A percentile compares a stretch with the other conserved stretches of the same genome.
Evolutionary conservation across 495 filamentous ascomycete species (phyloP).

Genomic region (Diplogelasinospora grovesii): DNA sequence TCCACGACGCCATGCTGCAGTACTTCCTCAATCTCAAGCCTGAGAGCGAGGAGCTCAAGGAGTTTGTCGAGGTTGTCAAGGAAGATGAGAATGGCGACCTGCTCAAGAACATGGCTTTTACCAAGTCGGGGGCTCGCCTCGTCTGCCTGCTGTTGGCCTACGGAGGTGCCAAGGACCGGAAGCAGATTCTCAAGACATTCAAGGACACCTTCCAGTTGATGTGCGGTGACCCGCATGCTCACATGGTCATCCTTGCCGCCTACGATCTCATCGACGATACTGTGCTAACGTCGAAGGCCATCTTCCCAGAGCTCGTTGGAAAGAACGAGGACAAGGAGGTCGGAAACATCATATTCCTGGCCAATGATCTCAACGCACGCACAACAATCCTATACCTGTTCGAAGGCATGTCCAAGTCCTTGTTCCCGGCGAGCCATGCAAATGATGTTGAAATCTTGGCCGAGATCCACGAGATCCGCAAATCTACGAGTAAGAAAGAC

Average conservation of each 20-base stretch:
- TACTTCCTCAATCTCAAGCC: conserved; percentile 77
- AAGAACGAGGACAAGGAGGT: conserved; percentile 53
- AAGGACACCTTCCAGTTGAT: conserved; percentile 79
- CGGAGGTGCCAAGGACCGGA: conserved; percentile 86
- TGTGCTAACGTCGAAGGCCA: conserved; percentile 72
- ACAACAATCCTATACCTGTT: conserved; percentile 80
- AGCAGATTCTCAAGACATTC: conserved; percentile 76
- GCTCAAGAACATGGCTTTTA: conserved; percentile 92
- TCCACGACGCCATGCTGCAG: conserved; percentile 96
- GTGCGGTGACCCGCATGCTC: conserved; percentile 69
- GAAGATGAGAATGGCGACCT: conserved; percentile 83
- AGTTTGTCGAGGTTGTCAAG: conserved; percentile 86
- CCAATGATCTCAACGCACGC: conserved; percentile 65
- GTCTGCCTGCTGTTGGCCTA: conserved; percentile 76
- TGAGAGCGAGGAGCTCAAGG: conserved; percentile 69
- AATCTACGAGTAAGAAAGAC: conserved; percentile 86
- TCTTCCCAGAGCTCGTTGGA: conserved; percentile 75
- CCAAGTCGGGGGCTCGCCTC: conserved; percentile 74
- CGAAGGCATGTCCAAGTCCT: conserved; percentile 60
- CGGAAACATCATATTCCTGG: conserved; percentile 56
- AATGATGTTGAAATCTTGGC: conserved; percentile 57
- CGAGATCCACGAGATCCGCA: conserved; percentile 68
- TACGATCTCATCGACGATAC: conserved; percentile 94
- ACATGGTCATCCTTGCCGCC: conserved; percentile 73
- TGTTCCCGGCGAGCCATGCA: conserved; percentile 55